Percentiles rank a stretch among this genome's conserved stretches.
Conservation (phyloP, 1,284 basidiomycete species). For the Leccinum laetum region DNA sequence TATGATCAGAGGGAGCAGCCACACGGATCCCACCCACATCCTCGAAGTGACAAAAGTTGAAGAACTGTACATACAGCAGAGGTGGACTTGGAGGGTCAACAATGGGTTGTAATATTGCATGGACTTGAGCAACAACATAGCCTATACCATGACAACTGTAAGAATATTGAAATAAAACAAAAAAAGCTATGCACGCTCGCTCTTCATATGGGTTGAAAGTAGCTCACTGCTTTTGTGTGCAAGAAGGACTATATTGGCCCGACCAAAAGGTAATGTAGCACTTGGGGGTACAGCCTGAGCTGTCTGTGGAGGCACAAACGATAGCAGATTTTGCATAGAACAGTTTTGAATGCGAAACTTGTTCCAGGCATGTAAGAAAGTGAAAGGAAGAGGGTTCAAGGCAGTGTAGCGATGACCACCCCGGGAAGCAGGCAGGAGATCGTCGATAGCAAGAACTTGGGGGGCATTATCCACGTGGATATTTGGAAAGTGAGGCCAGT, state of each 20-base stretch:
- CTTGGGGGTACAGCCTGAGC: background rate
- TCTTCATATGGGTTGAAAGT: background rate
- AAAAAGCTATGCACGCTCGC: background rate
- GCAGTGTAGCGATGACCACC: too few species aligned
- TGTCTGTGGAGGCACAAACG: background rate
- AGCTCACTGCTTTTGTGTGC: background rate
- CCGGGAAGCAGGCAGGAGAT: too few species aligned
- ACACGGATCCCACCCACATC: background rate
- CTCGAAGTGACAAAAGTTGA: background rate
- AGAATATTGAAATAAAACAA: background rate
- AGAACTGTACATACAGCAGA: background rate
- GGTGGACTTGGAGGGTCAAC: background rate
- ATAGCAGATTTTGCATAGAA: background rate
- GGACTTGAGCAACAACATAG: background rate
- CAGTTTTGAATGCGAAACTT: background rate
- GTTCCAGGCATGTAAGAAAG: too few species aligned
- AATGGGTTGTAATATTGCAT: background rate
- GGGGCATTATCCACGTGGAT: too few species aligned
- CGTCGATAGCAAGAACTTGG: too few species aligned
- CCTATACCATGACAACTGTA: background rate
- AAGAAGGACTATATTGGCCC: background rate
- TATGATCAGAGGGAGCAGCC: background rate
- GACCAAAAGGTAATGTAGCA: background rate
- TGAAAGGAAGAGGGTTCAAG: too few species aligned
- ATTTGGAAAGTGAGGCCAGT: too few species aligned